These are phyloP conservation scores for Gyromitra esculenta DNA, from an alignment of 2,329 filamentous ascomycete species.

Conservation along the genomic window DNA sequence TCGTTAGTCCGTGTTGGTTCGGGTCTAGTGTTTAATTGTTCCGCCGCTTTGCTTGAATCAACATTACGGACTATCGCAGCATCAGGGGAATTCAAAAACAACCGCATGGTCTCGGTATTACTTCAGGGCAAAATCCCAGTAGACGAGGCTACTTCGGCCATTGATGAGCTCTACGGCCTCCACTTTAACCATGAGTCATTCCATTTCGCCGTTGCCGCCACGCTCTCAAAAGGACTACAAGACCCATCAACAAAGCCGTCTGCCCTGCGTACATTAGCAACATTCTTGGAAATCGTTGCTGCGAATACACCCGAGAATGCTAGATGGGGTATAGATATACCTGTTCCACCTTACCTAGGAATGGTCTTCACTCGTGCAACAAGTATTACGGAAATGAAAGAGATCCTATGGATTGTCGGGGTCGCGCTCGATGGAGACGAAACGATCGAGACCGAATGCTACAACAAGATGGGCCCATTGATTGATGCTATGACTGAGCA, in stretches of 20 bases:
- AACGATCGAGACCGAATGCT: conserved; percentile 54
- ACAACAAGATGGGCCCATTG: conserved; percentile 63
- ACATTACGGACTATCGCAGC: conserved; percentile 72
- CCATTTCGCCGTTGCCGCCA: conserved; percentile 73
- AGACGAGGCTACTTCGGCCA: conserved; percentile 70
- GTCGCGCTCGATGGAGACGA: conserved; percentile 61
- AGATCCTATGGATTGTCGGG: conserved; percentile 71
- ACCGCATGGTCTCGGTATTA: conserved; percentile 69
- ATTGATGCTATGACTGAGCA: conserved; percentile 67
- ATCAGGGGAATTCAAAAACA: conserved; percentile 69
- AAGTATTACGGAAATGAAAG: conserved; percentile 69
- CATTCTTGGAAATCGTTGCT: conserved; percentile 68
- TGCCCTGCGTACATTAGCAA: conserved; percentile 70
- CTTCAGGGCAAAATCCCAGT: conserved; percentile 70
- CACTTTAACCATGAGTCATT: conserved; percentile 73
- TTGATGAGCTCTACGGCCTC: conserved; percentile 74
- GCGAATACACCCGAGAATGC: conserved; percentile 57
- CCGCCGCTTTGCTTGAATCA: conserved; percentile 72
- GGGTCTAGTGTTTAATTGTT: conserved; percentile 71
- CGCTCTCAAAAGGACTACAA: conserved; percentile 71
- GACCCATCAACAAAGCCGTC: conserved; percentile 70
- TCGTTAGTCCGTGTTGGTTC: conserved; percentile 73
- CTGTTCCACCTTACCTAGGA: conserved; percentile 67
- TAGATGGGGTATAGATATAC: conserved; percentile 52
- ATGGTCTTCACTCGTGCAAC: conserved; percentile 69